Evolutionary conservation across 208 protist genomes (phyloP), one percentile per base, ranked within the genome.

Genomic region (Wallacemonas sp.): DNA sequence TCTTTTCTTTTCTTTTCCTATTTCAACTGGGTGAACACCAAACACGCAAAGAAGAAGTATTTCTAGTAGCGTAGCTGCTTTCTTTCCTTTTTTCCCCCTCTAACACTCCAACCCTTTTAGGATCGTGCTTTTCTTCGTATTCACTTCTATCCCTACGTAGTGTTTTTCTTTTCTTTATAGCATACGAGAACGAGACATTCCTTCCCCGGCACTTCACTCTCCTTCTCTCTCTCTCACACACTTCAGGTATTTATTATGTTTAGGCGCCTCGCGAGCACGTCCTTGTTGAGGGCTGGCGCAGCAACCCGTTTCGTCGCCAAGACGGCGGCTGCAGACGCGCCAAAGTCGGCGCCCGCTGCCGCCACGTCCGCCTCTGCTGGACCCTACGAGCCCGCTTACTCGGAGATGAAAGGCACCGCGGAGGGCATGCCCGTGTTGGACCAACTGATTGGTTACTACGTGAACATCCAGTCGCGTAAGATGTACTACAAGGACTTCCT

Each of bases 401-500:
- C 90, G 61, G 86, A 93, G 70, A 62, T 87, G 58, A 91, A 91
- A 67, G 86, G 86, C 24, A 62, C 58, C 12, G 58, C 68, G n/a
- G 68, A 75, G 22, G 71, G 54, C 12, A 69, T 77, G 8, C 87
- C 87, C 2, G 86, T 96, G 44, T 77, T 97, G 17, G 90, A 95
- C 67, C 89, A 97, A 72, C 87, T 95, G 46, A 83, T 95, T 36
- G 92, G 92, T 33, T 97, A 97, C 74, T 97, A 97, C 72, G 85
- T 95, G 22, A 97, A 95, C 72, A 93, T 95, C 62, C 92, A 97
- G 71, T 93, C 92, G n/a, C 79, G 92, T 28, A 95, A 95, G 74
- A 94, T 97, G 92, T 94, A 95, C 76, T 95, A 97, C 88, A 97
- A 94, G 67, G 90, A 94, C 66, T 92, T 94, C 56, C 69, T 97